A percentile compares a stretch with the other conserved stretches of the same genome.
phyloP scores from a whole-genome alignment of 345 rosid genomes.

The Bruguiera parviflora region DNA sequence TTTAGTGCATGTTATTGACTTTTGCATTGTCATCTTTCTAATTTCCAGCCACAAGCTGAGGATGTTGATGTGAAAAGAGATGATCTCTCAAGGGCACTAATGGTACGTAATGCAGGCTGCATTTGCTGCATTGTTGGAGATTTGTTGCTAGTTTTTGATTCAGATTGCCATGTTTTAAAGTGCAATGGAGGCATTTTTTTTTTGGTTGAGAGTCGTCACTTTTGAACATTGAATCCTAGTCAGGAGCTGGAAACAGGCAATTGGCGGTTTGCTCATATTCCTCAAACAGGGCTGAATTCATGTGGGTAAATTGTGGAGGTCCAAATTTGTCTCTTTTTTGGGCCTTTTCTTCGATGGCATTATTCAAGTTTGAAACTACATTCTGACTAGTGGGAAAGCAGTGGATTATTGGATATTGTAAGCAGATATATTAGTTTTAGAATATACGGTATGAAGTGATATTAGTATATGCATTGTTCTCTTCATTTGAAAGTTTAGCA shows the following conservation, averaged over 20 bases:
- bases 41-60: conserved; percentile 52
- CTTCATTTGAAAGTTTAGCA: too few species aligned
- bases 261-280: not conserved
- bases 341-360: not conserved
- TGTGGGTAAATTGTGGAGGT: not conserved
- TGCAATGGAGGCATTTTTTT: too few species aligned
- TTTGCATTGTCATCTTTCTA: conserved; percentile 13
- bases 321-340: not conserved
- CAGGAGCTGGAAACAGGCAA: not conserved
- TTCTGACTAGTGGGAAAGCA: not conserved
- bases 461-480: too few species aligned
- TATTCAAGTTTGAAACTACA: not conserved
- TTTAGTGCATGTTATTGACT: conserved; percentile 8
- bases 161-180: too few species aligned
- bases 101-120: conserved; percentile 44
- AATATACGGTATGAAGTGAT: too few species aligned
- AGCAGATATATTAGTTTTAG: too few species aligned
- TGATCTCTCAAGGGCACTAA: conserved; percentile 66
- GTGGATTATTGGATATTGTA: too few species aligned
- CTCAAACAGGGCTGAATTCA: not conserved
- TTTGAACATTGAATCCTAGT: not conserved
- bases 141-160: too few species aligned
- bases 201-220: not conserved
- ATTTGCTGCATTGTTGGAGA: conserved; percentile 14
- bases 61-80: conserved; percentile 58